Base-by-base conservation (phyloP, 2,329 filamentous ascomycete genomes). In the Hymenoscyphus occultus region DNA sequence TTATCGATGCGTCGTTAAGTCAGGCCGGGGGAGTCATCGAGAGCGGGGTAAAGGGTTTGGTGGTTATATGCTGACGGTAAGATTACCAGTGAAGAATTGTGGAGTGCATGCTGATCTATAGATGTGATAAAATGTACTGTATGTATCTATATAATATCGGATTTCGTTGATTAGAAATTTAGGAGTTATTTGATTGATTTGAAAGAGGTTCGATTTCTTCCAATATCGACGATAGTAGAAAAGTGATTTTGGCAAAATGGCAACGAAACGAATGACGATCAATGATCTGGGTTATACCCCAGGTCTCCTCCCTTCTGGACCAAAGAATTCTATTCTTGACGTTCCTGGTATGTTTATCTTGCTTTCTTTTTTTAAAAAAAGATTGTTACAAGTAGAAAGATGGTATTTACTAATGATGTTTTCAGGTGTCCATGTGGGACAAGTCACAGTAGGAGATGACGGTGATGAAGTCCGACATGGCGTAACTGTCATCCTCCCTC, bases 301-400 rank as follows among this genome's bases (percentile, higher is more conserved):
- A 4, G 72, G 73, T 4, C 68, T 69, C 48, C 59, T 74, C 3
- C 67, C 70, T 35, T 32, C 66, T 16, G 72, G 72, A 16, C 68
- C 70, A 3, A 73, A 71, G 65, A 75, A 74, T 39, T 75, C 73
- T 0, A 73, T 75, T 51, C 70, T 74, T 22, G 72, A 75, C 60
- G 70, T 75, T 10, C 67, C 67, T 65, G 72, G 72, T 69, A 65
- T 58, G 35, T 28, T 2, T 28, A 28, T 32, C 9, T 28, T 28
- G 28, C 3, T 28, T 28, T 28, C 28, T 3, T 28, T 3, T 28
- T 3, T 28, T 28, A 28, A 3, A 3, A 3, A 28, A 28, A 28
- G 2, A 28, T 3, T 3, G 10, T 22, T 32, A 5, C 39, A 3
- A 10, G 6, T 56, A 19, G 28, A 39, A 5, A 1, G 16, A 12